phyloP scores from a whole-genome alignment of 2,329 filamentous ascomycete genomes.

The Berkeleyomyces rouxiae region DNA sequence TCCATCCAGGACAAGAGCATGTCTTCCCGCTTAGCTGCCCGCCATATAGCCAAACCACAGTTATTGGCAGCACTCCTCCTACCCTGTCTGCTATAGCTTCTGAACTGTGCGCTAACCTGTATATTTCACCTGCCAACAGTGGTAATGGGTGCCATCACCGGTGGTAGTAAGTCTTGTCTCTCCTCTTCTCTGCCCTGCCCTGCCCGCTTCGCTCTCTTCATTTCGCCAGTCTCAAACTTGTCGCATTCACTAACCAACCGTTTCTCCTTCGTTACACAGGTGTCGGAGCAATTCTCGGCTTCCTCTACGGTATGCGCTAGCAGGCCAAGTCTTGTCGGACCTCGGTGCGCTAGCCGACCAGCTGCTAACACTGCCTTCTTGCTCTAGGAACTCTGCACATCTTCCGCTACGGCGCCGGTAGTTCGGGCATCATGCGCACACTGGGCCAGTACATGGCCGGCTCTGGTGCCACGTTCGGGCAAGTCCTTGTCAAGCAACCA shows the following conservation, averaged over 20 bases:
- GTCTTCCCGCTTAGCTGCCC: conserved; percentile 5
- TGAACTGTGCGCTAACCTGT: conserved; percentile 2
- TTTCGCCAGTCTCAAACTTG: background rate
- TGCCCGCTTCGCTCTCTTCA: background rate
- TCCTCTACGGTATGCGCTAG: conserved; percentile 65
- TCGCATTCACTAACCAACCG: background rate
- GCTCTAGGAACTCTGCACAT: conserved; percentile 71
- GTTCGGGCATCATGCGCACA: conserved; percentile 85
- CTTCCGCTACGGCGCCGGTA: conserved; percentile 82
- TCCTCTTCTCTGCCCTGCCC: no score
- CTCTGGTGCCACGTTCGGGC: conserved; percentile 94
- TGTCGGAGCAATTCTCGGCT: conserved; percentile 90
- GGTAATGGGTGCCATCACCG: conserved; percentile 99
- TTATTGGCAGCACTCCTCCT: background rate
- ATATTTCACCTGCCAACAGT: conserved; percentile 33
- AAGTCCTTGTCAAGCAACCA: conserved; percentile 17
- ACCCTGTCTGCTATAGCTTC: background rate
- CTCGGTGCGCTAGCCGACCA: background rate
- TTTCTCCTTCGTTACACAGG: conserved; percentile 35
- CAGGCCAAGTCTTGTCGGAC: background rate
- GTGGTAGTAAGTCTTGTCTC: conserved; percentile 57
- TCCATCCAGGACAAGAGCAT: conserved; percentile 34
- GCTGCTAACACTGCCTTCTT: conserved; percentile 13
- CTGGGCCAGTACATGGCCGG: conserved; percentile 94
- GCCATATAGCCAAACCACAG: background rate